These are phyloP conservation scores for Sporobolomyces roseus DNA, from an alignment of 768 basidiomycete species.

Conservation along the genomic window DNA sequence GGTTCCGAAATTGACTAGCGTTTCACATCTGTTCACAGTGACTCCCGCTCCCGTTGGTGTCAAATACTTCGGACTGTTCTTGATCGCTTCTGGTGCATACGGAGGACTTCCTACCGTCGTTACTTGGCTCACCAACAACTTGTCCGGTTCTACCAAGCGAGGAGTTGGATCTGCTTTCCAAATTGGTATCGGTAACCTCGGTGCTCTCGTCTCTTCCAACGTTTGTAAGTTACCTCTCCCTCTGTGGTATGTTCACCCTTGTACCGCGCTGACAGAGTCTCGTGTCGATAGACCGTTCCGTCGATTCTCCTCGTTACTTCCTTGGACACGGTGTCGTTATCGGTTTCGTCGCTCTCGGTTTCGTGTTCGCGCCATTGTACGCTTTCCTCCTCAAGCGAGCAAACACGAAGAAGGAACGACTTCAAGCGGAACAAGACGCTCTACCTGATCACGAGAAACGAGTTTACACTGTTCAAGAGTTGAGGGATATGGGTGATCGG, in stretches of 20 bases:
- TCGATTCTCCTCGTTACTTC: conserved; percentile 33
- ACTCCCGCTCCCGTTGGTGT: conserved; percentile 40
- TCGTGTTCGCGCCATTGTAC: conserved; percentile 32
- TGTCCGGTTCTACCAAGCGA: conserved; percentile 39
- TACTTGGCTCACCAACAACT: conserved; percentile 42
- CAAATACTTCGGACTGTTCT: conserved; percentile 41
- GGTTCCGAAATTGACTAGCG: no score
- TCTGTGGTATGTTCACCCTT: no score
- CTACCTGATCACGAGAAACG: conserved; percentile 35
- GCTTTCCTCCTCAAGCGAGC: conserved; percentile 34
- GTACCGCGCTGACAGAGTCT: no score
- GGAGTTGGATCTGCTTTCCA: conserved; percentile 41
- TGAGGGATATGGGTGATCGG: conserved; percentile 42
- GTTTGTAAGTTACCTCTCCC: no score
- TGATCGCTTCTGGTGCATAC: conserved; percentile 40
- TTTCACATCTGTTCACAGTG: conserved; percentile 1
- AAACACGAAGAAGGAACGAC: conserved; percentile 34
- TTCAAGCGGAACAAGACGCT: conserved; percentile 25
- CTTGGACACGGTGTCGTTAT: conserved; percentile 42
- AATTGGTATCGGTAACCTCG: conserved; percentile 43
- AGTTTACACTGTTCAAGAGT: conserved; percentile 40
- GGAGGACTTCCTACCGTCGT: conserved; percentile 39
- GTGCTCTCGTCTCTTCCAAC: conserved; percentile 40
- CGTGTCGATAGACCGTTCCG: no score
- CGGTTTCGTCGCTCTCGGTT: conserved; percentile 37